Conservation (phyloP, 2,329 filamentous ascomycete species). For the Beauveria varroae region DNA sequence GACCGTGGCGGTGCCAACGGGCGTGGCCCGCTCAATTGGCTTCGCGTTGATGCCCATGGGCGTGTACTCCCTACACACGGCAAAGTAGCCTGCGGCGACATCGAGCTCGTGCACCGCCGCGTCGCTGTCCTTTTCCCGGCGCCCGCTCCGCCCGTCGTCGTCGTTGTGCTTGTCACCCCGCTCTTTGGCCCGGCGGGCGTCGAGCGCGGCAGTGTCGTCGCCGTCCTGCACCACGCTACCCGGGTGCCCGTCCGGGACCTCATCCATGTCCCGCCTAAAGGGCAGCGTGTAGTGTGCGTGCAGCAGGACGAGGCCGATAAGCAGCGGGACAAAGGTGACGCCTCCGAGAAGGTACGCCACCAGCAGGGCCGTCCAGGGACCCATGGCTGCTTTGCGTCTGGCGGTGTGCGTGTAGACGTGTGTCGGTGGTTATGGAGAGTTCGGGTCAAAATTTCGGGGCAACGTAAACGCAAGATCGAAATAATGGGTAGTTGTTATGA, state of each 20-base stretch:
- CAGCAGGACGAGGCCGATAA: slow-evolving; percentile 52
- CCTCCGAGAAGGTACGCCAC: slow-evolving; percentile 78
- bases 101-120: slow-evolving; percentile 47
- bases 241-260: slow-evolving; percentile 24
- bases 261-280: slow-evolving; percentile 30
- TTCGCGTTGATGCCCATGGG: slow-evolving; percentile 89
- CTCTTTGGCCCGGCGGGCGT: slow-evolving; percentile 53
- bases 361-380: slow-evolving; percentile 51
- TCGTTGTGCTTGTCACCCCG: slow-evolving; percentile 41
- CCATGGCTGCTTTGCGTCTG: slow-evolving; percentile 29
- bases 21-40: slow-evolving; percentile 78
- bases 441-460: background rate
- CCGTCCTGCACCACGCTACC: slow-evolving; percentile 46
- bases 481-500: background rate
- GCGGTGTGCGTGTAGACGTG: background rate
- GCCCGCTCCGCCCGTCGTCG: slow-evolving; percentile 13
- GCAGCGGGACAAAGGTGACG: slow-evolving; percentile 75
- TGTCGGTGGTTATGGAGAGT: background rate
- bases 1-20: slow-evolving; percentile 66
- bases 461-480: no score
- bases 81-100: slow-evolving; percentile 85
- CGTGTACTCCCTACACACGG: slow-evolving; percentile 88
- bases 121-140: slow-evolving; percentile 1
- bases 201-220: slow-evolving; percentile 59
- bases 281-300: slow-evolving; percentile 66